Evolutionary conservation across 176 grass and related monocot species (phyloP), one percentile per base, ranked within the genome.

Genomic region (Oryza australiensis): DNA sequence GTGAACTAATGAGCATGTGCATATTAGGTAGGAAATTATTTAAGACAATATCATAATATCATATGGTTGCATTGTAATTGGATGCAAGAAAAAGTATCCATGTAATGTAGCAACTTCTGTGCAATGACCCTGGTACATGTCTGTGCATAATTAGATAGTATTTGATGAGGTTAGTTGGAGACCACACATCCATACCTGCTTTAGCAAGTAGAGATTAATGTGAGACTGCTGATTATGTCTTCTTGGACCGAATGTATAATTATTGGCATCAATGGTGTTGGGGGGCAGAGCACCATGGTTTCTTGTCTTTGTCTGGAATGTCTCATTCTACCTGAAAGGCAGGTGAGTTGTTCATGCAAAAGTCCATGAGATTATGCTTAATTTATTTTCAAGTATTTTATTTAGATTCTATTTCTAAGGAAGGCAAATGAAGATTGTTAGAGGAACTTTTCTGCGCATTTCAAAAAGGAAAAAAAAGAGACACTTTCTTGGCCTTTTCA

Each of bases 1-100:
- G 63, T 28, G 38, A 70, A 66, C n/a, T 68, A 55, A 14, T 35
- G 60, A 74, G n/a, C 68, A 83, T 90, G 83, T 82, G 83, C 67
- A 12, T 40, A 78, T 90, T 86, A 68, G 88, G 88, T 86, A 63
- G 68, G 60, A 78, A 86, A 82, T 80, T 64, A 86, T 78, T 80
- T 42, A 81, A 81, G 26, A 89, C 40, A 64, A 33, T 67, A 78
- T 74, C 73, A 30, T 86, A 72, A 34, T 67, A 73, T 48, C 73
- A 26, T 90, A 72, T 45, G 77, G 66, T 33, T 77, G 41, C 26
- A 66, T 15, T 32, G 33, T 70, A 53, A 70, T 80, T 69, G 49
- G 32, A 42, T 34, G 40, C 53, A 65, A 71, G 71, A 72, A 75
- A 81, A 45, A 46, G 20, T n/a, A 55, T 6, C 62, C 26, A 24